Percentiles rank a stretch among this genome's conserved stretches.
Evolutionary conservation across 768 basidiomycete genomes (phyloP).

Genomic region (Cystofilobasidium bisporidii): DNA sequence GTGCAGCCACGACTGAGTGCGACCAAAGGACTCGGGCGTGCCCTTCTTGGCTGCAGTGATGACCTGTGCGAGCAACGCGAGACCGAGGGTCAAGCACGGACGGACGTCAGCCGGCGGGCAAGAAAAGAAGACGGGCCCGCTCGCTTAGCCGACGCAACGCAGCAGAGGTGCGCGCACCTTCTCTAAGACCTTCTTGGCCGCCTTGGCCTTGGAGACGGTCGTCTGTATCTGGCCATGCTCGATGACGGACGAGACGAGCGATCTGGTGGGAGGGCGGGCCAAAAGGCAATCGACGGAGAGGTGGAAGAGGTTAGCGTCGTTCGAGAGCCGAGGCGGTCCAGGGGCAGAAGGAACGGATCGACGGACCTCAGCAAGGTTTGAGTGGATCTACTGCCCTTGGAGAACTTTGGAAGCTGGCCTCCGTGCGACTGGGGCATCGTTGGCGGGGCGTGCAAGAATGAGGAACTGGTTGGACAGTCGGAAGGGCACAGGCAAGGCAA

Average conservation of each 20-base stretch:
- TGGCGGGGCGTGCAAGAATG: background rate
- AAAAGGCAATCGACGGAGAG: background rate
- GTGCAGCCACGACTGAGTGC: conserved; percentile 21
- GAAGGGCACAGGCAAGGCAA: too few relatives aligned
- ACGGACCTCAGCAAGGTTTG: background rate
- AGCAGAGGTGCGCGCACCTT: background rate
- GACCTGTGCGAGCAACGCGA: conserved; percentile 41
- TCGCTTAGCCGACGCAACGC: background rate
- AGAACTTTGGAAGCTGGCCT: background rate
- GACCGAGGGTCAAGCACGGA: background rate
- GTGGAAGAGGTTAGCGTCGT: background rate
- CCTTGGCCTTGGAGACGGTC: conserved; percentile 87
- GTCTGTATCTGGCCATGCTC: conserved; percentile 94
- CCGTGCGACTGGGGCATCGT: conserved; percentile 2
- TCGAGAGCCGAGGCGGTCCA: too few relatives aligned
- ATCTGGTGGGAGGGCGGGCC: conserved; percentile 46
- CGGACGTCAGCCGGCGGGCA: background rate
- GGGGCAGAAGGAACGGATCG: too few relatives aligned
- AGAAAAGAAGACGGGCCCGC: too few relatives aligned
- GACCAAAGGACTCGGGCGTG: conserved; percentile 34
- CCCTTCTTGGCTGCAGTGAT: conserved; percentile 89
- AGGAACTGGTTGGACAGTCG: background rate
- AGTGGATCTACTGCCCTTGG: background rate
- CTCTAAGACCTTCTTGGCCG: conserved; percentile 43
- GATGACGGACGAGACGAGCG: conserved; percentile 85